These are phyloP conservation scores for maize (Zea mays) DNA, from an alignment of 176 grass and related monocot species.

Conservation along the genomic window DNA sequence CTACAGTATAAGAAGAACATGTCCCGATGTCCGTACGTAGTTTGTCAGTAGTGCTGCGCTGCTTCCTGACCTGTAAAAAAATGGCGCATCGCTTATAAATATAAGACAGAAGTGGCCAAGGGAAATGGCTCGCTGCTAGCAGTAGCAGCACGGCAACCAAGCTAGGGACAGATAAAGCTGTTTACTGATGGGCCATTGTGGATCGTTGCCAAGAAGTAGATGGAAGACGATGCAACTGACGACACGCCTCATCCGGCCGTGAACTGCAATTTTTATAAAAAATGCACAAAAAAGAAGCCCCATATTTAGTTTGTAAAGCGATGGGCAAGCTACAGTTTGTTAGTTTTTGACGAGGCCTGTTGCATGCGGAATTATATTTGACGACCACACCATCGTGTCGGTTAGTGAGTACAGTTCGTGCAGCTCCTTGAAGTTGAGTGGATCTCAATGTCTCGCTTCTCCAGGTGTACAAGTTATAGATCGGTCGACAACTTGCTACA, in stretches of 20 bases:
- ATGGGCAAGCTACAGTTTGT: neutral
- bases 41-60: neutral
- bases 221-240: neutral
- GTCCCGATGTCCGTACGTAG: neutral
- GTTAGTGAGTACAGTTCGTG: conserved; percentile 5
- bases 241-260: neutral
- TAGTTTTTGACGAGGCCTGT: neutral
- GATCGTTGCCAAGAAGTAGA: neutral
- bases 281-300: neutral
- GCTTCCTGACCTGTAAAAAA: conserved; percentile 11
- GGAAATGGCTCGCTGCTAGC: neutral
- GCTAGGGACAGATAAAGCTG: neutral
- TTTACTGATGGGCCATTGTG: neutral
- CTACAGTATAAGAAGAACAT: neutral
- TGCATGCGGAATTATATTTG: neutral
- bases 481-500: neutral
- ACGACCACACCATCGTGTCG: conserved; percentile 5
- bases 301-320: neutral
- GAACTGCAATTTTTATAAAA: neutral
- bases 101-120: neutral
- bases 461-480: neutral
- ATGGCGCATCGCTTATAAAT: neutral
- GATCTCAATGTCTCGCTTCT: neutral
- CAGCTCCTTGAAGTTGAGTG: neutral
- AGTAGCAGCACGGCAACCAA: neutral